Evolutionary conservation across 176 grass and related monocot species (phyloP).

Genomic region (Calamus simplicifolius): DNA sequence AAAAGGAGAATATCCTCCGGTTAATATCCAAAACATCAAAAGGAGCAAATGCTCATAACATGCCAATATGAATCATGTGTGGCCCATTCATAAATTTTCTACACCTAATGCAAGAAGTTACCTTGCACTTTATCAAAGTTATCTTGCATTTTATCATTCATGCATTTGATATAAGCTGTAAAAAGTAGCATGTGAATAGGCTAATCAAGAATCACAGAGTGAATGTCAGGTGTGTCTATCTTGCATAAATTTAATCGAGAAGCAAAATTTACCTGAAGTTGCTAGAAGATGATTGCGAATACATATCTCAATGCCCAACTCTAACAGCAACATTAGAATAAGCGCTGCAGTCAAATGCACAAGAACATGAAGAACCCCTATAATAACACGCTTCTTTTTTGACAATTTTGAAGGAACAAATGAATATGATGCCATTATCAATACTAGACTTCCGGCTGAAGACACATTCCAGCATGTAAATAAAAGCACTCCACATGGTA

Average conservation of each 20-base stretch:
- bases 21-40: too few species aligned
- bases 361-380: constrained; percentile 83
- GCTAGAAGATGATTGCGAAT: constrained; percentile 83
- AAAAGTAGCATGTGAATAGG: too few species aligned
- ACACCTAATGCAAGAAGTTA: too few species aligned
- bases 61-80: too few species aligned
- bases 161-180: too few species aligned
- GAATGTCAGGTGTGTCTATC: too few species aligned
- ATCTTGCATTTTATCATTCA: too few species aligned
- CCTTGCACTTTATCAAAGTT: too few species aligned
- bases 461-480: constrained; percentile 92
- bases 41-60: too few species aligned
- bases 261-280: constrained; percentile 59
- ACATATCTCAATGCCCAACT: constrained; percentile 95
- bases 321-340: constrained; percentile 87
- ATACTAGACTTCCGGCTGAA: constrained; percentile 39
- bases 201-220: too few species aligned
- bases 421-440: constrained; percentile 78
- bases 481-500: constrained; percentile 69
- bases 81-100: too few species aligned
- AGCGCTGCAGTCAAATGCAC: constrained; percentile 81
- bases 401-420: constrained; percentile 95
- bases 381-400: constrained; percentile 58
- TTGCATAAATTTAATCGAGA: not conserved
- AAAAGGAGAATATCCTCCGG: too few species aligned